These are phyloP conservation scores for Trypanosoma grayi DNA, from an alignment of 208 protist genomes.

Conservation along the genomic window DNA sequence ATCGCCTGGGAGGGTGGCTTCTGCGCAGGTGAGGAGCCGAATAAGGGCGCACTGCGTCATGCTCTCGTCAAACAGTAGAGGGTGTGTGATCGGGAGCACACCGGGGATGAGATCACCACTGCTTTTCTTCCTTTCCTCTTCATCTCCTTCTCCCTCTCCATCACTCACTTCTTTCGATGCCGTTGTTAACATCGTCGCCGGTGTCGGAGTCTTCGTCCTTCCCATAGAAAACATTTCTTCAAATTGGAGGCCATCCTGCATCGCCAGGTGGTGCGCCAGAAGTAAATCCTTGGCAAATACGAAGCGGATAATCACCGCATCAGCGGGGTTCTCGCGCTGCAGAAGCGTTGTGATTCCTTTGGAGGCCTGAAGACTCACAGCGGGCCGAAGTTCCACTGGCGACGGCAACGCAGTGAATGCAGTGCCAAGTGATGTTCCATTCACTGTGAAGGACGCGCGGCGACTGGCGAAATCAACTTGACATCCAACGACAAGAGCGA, in stretches of 20 bases:
- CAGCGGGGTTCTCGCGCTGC: slow-evolving; percentile 6
- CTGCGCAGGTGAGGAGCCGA: slow-evolving; percentile 17
- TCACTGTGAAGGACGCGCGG: slow-evolving; percentile 30
- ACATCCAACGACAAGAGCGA: slow-evolving; percentile 29
- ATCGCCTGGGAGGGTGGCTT: neutral
- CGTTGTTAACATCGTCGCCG: too few relatives aligned
- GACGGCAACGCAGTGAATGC: slow-evolving; percentile 25
- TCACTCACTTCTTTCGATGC: neutral
- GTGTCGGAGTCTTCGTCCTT: too few relatives aligned
- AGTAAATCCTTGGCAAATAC: slow-evolving; percentile 22
- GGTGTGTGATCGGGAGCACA: neutral
- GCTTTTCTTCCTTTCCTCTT: neutral
- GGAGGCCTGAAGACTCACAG: slow-evolving; percentile 27
- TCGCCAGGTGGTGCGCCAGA: slow-evolving; percentile 1
- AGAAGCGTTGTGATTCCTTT: slow-evolving; percentile 5
- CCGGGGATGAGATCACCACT: slow-evolving; percentile 12
- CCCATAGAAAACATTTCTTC: too few relatives aligned
- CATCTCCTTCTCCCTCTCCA: neutral
- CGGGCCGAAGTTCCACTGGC: slow-evolving; percentile 16
- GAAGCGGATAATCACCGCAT: slow-evolving; percentile 29
- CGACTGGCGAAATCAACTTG: slow-evolving; percentile 10
- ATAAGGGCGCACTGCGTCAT: slow-evolving; percentile 24
- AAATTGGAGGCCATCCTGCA: neutral
- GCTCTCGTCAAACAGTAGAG: slow-evolving; percentile 23
- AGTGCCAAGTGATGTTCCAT: slow-evolving; percentile 33